These are phyloP conservation scores for Aspergillus luchuensis DNA, from an alignment of 2,329 filamentous ascomycete species.

Conservation along the genomic window DNA sequence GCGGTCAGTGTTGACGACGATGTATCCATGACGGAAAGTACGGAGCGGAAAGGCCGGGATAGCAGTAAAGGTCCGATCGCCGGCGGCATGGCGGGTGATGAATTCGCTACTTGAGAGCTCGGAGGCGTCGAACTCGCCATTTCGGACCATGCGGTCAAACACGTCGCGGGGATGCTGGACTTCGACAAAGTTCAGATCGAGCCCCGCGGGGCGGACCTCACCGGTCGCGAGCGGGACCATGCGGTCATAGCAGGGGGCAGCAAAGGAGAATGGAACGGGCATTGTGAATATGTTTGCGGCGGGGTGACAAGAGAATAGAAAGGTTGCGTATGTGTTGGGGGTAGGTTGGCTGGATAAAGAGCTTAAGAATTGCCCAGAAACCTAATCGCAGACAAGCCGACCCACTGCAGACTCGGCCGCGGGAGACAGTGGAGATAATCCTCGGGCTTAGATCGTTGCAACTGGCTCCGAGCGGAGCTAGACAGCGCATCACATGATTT, in stretches of 20 bases:
- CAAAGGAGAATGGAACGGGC: neutral
- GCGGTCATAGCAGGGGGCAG: neutral
- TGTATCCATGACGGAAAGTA: neutral
- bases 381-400: neutral
- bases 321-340: neutral
- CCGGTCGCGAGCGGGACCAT: neutral
- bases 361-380: neutral
- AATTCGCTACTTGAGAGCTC: neutral
- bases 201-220: neutral
- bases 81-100: neutral
- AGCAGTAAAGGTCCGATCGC: neutral
- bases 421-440: neutral
- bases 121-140: neutral
- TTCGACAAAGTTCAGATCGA: neutral
- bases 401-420: neutral
- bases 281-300: neutral
- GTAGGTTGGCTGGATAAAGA: neutral
- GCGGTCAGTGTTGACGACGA: neutral
- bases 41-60: neutral
- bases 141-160: conserved; percentile 1
- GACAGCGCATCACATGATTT: too few relatives aligned
- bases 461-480: neutral
- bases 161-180: conserved; percentile 1
- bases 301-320: neutral
- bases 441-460: neutral